Evolutionary conservation across 2,329 filamentous ascomycete genomes (phyloP), one percentile per base, ranked within the genome.

Genomic region (Fusarium avenaceum): DNA sequence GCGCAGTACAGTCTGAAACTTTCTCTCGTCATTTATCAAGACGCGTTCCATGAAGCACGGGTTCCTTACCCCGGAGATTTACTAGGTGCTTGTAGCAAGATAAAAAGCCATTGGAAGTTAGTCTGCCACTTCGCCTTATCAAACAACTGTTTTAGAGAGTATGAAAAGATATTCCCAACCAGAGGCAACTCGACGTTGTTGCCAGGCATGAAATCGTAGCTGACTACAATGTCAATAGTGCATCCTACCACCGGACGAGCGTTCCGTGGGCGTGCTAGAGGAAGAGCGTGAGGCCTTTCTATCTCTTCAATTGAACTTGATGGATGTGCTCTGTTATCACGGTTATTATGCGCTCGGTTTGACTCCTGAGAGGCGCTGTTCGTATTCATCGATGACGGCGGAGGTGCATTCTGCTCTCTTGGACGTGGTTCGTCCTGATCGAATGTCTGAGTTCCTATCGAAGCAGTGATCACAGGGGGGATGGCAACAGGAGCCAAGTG

Each of bases 141-240:
- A 3, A 53, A 13, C 2, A 67, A 4, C 6, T 11, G 15, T 22
- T 33, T 19, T 1, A 51, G 42, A 7, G 59, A 39, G 17, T 46
- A 44, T 3, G 9, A 6, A 9, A 64, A 67, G 1, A 67, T 45
- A 20, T 59, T 2, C 3, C 8, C 17, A 3, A 2, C 15, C 5
- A 38, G 17, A 1, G 3, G 0, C 4, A 52, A 38, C 4, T 1
- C 42, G 3, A 30, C 0, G 17, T 67, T 67, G 1, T 9, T 0
- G 3, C 64, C 65, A 0, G 64, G 64, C 19, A 50, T 22, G 4
- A 26, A n/a, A 7, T 67, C 52, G 2, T 64, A 53, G 15, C 52
- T 67, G 10, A 59, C 15, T 15, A 51, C 20, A 3, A 67, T 4
- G 1, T 44, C 14, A 24, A 64, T 24, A 14, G 14, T 45, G 20